Base-by-base conservation (phyloP, 2,329 filamentous ascomycete species). In the Mycogone perniciosa region DNA sequence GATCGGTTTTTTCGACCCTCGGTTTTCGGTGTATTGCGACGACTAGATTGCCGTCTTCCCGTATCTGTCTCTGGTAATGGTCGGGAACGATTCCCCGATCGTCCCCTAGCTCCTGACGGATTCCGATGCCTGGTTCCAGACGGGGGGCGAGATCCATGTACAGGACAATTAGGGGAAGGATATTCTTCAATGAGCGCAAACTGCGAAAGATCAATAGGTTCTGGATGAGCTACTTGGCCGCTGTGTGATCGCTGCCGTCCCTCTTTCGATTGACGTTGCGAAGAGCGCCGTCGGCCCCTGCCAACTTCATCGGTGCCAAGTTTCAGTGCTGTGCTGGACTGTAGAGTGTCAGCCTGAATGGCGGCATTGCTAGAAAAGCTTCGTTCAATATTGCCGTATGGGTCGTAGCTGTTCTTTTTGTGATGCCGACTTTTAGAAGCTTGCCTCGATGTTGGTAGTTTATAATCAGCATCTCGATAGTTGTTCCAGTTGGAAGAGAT, bases 151-250 rank as follows among this genome's bases (percentile, higher is more conserved):
- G 49, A 53, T 10, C 58, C 58, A 48, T 60, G 58, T 5, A 60
- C 38, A 4, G 58, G 58, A 26, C 58, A 60, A 27, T 47, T 57
- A 4, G 51, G 39, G 10, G 58, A 60, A 20, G 54, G 54, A 31
- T 57, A 58, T 13, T 60, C 58, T 42, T 60, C 58, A 35, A 60
- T 60, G 33, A 60, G 45, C 2, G 41, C 33, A 29, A 58, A 60
- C 31, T 58, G 58, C 4, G 58, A 59, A n/a, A 60, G 54, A 43
- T 60, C 57, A n/a, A 60, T 39, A 7, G 49, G 40, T 13, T 55
- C 52, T 9, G 40, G 44, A 2, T 50, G 50, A 11, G 52, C 46
- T 20, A 42, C 39, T 9, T 51, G 49, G 5, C 50, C 50, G 29
- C 50, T 53, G 27, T 50, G 44, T 31, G 43, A 45, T 6, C 44